A percentile compares a stretch with the other conserved stretches of the same genome.
phyloP scores from a whole-genome alignment of 2,329 filamentous ascomycete species.

The Phoma herbarum region DNA sequence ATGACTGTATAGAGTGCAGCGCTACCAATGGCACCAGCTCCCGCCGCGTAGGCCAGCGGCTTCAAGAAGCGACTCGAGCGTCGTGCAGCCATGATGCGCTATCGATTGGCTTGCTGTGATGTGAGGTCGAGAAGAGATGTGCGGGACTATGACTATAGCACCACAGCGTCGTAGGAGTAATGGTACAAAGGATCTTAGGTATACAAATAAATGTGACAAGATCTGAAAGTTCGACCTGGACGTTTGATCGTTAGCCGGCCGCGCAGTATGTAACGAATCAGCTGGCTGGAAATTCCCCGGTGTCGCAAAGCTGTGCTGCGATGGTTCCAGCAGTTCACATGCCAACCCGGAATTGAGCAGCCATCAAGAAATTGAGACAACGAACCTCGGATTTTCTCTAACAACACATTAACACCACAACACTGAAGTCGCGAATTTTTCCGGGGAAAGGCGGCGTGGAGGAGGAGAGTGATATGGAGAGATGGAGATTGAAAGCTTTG shows the following conservation, averaged over 20 bases:
- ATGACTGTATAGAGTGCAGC: constrained; percentile 70
- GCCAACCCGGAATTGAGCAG: constrained; percentile 10
- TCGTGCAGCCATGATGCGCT: constrained; percentile 45
- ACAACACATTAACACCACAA: constrained; percentile 12
- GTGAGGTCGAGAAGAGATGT: constrained; percentile 1
- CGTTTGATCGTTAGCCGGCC: constrained; percentile 19
- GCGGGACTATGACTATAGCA: constrained; percentile 12
- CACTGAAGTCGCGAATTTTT: constrained; percentile 18
- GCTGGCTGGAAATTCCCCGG: constrained; percentile 11
- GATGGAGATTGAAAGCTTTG: constrained; percentile 22
- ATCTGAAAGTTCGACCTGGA: constrained; percentile 14
- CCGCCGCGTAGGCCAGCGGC: constrained; percentile 67
- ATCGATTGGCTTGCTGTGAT: constrained; percentile 22
- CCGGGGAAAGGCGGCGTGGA: constrained; percentile 20
- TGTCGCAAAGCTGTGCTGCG: constrained; percentile 6
- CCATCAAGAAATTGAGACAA: neutral
- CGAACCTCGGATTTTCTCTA: constrained; percentile 16
- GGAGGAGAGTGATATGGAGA: constrained; percentile 20
- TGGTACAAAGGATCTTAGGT: constrained; percentile 5
- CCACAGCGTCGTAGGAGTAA: neutral
- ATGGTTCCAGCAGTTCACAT: constrained; percentile 2
- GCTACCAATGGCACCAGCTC: constrained; percentile 62
- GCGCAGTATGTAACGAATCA: constrained; percentile 17
- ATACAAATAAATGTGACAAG: constrained; percentile 16
- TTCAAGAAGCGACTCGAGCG: constrained; percentile 60